These are phyloP conservation scores for Pyrus hybrid DNA, from an alignment of 331 rosid species.

Conservation along the genomic window DNA sequence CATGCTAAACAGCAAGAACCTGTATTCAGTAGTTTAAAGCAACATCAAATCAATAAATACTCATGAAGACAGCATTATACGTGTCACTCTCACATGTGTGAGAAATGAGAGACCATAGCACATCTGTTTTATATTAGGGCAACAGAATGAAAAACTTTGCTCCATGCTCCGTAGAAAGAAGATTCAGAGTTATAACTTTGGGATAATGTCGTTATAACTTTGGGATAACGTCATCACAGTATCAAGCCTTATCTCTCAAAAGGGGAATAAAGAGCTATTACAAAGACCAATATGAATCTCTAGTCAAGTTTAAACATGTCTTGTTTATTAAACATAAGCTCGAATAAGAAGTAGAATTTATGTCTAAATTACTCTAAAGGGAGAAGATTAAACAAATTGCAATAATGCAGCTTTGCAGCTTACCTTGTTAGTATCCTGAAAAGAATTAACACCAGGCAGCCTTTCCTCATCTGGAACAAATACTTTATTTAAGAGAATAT, in stretches of 20 bases:
- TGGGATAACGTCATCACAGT: not conserved
- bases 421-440: no score
- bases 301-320: no score
- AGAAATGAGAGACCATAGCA: not conserved
- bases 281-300: no score
- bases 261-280: not conserved
- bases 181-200: not conserved
- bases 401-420: no score
- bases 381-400: no score
- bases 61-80: no score
- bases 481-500: no score
- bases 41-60: not conserved
- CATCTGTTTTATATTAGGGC: not conserved
- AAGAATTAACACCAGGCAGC: no score
- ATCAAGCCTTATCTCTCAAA: not conserved
- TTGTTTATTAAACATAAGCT: no score
- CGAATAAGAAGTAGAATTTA: no score
- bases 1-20: conserved; percentile 92
- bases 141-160: not conserved
- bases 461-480: no score
- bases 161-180: not conserved
- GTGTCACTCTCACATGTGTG: not conserved
- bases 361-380: no score
- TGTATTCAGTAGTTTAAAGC: conserved; percentile 25
- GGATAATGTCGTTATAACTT: not conserved